Base-by-base conservation (phyloP, 2,329 filamentous ascomycete species). In the Sporothrix humicola region DNA sequence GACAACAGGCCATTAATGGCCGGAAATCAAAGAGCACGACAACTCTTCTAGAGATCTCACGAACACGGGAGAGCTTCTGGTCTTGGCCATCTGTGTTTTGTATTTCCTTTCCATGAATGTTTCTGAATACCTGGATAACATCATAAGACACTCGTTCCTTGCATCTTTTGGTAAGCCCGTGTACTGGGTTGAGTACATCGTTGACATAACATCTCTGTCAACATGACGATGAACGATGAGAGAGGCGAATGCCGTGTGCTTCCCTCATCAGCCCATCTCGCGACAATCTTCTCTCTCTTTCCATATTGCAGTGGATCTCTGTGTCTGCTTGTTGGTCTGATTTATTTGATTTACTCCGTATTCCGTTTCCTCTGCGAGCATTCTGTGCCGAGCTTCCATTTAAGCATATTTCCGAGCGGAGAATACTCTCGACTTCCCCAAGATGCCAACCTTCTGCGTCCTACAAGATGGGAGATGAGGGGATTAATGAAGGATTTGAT, bases 281-380 rank as follows among this genome's bases (percentile, higher is more conserved):
- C 20, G 44, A 66, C 31, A 37, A 7, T 7, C 31, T 69, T 20
- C 31, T 37, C 7, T 52, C 23, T 54, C 46, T 23, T 20, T 6
- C 65, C 65, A 69, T 54, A 69, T 69, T 69, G 65, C 20, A 9
- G 23, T 52, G 65, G 63, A 69, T 69, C 65, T 54, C 23, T 2
- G 13, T 26, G 31, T 37, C 31, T 37, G 46, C 20, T 63, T 63
- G 59, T 63, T 63, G 31, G 59, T 23, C 31, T 9, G 31, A 37
- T 37, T 37, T 7, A 37, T 7, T 37, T 37, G 31, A 37, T 37
- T 37, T 37, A 37, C 7, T 7, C 26, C 15, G 15, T 17, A 8
- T 17, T 15, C 59, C 59, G 42, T 66, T 7, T 15, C 31, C 17
- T 31, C 4, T 69, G 15, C 23, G 46, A 7, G 0, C 8, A 2